Base-by-base conservation (phyloP, 179 eudicot species). In the Silene noctiflora region DNA sequence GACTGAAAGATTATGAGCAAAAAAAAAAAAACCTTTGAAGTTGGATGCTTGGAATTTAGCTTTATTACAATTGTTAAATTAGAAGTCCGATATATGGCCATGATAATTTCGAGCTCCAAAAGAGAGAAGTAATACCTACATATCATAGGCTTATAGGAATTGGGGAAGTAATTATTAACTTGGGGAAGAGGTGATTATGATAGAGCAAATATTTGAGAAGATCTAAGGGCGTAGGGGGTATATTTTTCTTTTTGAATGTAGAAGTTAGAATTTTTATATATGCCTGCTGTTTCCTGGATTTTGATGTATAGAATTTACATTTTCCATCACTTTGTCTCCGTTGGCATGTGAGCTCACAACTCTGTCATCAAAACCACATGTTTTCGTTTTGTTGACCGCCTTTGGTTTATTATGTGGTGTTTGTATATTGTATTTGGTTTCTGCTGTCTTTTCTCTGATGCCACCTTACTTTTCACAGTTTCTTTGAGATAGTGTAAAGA, bases 111-210 rank as follows among this genome's bases (percentile, higher is more conserved):
- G 17, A 62, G 29, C 29, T 62, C 3, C 31, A 62, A 22, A 22
- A 62, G n/a, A 62, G 67, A 17, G 33, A 62, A 62, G 31, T 11
- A 62, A 42, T 62, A 62, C 31, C 31, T 62, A 62, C 67, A 22
- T 24, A 24, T 53, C 48, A 42, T 42, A 1, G 48, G 48, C 48
- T 42, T 6, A 42, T 42, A 42, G 6, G 48, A 10, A 42, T 42
- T 42, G 48, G 48, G 48, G 48, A 42, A 35, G 48, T 42, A 4
- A 42, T 42, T 42, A 42, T 42, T 42, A 42, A 6, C 12, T 42
- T 42, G 48, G 48, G 48, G 4, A 42, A 42, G 48, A 42, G 48
- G 48, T 10, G 48, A 42, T 42, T 42, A 27, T 27, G 29, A 27
- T 27, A 48, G 55, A 48, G 58, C 13, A 2, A 51, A 51, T 51